Base-by-base conservation (phyloP, 164 flowering plant genomes). In the Liquidambar formosana region DNA sequence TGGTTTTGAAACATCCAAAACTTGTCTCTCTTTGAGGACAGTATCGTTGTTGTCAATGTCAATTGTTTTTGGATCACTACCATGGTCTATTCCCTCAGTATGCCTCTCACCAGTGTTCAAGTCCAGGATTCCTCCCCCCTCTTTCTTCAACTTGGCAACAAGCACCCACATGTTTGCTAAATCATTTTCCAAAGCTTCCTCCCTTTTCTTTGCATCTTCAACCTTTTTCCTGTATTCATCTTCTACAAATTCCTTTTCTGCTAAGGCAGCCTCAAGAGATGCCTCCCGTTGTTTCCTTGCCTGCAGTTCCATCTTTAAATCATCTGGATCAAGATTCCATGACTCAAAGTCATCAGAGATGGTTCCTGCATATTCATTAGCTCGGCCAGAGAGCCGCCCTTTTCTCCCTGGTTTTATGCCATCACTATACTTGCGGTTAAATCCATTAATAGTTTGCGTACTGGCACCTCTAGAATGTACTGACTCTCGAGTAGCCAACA, bases 101-200 rank as follows among this genome's bases (percentile, higher is more conserved):
- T 64, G 68, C 65, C 78, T 79, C 28, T 79, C 88, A 51, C 73
- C 84, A 57, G 26, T 48, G 65, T 78, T 83, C 44, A 64, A 60
- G 72, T 80, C 92, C 0, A 84, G 72, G 46, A 68, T 61, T 49
- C 74, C 76, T 70, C 83, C 86, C 8, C 75, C 88, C 16, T 86
- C 94, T 79, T 87, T 96, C 82, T 93, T 96, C 73, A 96, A 80
- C 79, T 90, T 87, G 10, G 99, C 97, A 84, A 93, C 98, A 70
- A 92, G 94, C 59, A 93, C 98, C 99, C 97, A 90, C 99, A 93
- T 96, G 74, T 89, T 91, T 54, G 98, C 97, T 65, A 96, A 79
- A 82, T 96, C 99, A 80, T 92, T 96, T 79, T 96, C 99, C 71
- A 96, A 54, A 65, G 91, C 88, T 64, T 83, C 85, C 80, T 93